Evolutionary conservation across 352 stramenopile species (phyloP).

Genomic region (Elongisporangium prolatum): DNA sequence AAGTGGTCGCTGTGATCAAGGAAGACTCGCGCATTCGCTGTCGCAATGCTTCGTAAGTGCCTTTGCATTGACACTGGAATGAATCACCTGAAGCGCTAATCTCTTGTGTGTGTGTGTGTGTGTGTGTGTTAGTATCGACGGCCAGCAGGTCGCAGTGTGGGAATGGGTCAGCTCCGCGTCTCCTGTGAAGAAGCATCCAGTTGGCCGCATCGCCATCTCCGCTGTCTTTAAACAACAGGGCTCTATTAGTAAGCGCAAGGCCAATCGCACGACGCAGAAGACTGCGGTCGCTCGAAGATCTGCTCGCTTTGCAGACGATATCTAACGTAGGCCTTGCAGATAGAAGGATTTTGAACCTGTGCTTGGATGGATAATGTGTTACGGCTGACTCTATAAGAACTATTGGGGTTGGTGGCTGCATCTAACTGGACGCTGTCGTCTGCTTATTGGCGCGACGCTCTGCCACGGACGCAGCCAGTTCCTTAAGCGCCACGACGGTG

Average conservation of each 20-base stretch:
- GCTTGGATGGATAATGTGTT: not conserved
- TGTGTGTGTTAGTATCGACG: not conserved
- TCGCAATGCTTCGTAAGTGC: constrained; percentile 37
- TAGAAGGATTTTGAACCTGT: not conserved
- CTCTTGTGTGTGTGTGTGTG: not conserved
- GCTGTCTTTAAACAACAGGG: not conserved
- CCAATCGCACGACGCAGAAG: not conserved
- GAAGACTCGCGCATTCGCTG: constrained; percentile 52
- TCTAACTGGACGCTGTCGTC: not conserved
- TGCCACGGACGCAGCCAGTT: constrained; percentile 51
- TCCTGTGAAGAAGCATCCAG: not conserved
- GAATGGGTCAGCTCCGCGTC: not conserved
- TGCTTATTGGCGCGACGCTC: constrained; percentile 27
- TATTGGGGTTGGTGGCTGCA: not conserved
- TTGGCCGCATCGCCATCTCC: not conserved
- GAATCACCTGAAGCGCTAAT: too few relatives aligned
- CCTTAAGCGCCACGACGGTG: constrained; percentile 56
- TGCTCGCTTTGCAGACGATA: not conserved
- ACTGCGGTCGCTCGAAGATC: not conserved
- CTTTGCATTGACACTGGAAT: too few relatives aligned
- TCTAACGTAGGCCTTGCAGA: not conserved
- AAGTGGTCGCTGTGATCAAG: constrained; percentile 39
- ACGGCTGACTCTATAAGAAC: not conserved
- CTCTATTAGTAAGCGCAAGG: not conserved
- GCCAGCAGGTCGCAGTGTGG: not conserved